Base-by-base conservation (phyloP, 495 filamentous ascomycete species). In the Chaetomium tenue region DNA sequence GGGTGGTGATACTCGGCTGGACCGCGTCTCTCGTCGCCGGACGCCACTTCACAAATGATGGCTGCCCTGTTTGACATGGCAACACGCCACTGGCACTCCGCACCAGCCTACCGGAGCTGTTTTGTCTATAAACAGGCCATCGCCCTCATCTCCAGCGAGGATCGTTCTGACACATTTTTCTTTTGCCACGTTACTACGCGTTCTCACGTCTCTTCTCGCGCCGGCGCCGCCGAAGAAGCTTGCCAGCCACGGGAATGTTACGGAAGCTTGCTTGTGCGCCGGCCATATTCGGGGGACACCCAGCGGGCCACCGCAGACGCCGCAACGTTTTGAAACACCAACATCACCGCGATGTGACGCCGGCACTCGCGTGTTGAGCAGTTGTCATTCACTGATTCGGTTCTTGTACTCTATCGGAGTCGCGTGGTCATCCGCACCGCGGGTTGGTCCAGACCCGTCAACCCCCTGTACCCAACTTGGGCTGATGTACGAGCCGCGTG, bases 401-500 rank as follows among this genome's bases (percentile, higher is more conserved):
- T 25, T 20, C 37, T 7, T 26, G 55, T 42, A 7, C 20, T 3
- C 22, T 58, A 22, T 46, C 26, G 11, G 30, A 33, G 26, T 28
- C 52, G 28, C 42, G 22, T 20, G 22, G 42, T 20, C 12, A 33
- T n/a, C 50, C 25, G 46, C 44, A 25, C 6, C n/a, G 18, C 18
- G 55, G 33, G 5, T 15, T 42, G 25, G 39, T 30, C 51, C 3
- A 28, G 60, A 52, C 22, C 52, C 16, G 26, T 40, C 26, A 30
- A 37, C 23, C 51, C 33, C 11, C 40, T 20, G 5, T 8, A 12
- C 42, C 50, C 23, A 54, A 25, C 55, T 54, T 20, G n/a, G 58
- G 50, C 55, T 47, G 37, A 55, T 60, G 48, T 47, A 62, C 37
- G 22, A 61, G 61, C 68, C 63, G 70, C 68, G 60, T 67, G 66